Conservation (phyloP, 2,329 filamentous ascomycete species). For the Fusarium praegraminearum region DNA sequence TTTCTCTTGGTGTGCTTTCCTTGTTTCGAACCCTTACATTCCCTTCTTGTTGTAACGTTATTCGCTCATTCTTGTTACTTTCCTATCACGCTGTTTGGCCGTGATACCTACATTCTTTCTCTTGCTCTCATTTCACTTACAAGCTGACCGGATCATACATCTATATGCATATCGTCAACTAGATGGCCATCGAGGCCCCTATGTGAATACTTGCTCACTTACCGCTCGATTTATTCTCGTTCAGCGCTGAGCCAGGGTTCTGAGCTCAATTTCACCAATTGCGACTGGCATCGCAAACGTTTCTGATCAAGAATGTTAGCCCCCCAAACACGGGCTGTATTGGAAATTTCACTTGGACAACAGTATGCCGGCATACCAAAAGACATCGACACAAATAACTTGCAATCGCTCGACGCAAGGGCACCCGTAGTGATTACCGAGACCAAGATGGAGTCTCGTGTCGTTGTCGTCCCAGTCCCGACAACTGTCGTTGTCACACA, state of each 20-base stretch:
- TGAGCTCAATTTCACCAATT: constrained; percentile 25
- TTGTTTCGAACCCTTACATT: constrained; percentile 37
- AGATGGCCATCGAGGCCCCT: constrained; percentile 45
- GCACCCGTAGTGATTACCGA: constrained; percentile 31
- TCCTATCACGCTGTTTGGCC: constrained; percentile 17
- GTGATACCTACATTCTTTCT: constrained; percentile 28
- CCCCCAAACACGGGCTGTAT: constrained; percentile 61
- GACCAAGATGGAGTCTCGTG: constrained; percentile 36
- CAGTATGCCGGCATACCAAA: constrained; percentile 67
- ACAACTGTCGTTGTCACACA: constrained; percentile 36
- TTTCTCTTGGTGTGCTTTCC: constrained; percentile 34
- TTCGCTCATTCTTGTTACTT: constrained; percentile 32
- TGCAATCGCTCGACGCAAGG: constrained; percentile 31
- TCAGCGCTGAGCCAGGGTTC: constrained; percentile 29
- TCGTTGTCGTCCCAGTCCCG: constrained; percentile 31
- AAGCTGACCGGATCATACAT: constrained; percentile 45
- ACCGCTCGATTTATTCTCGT: constrained; percentile 19
- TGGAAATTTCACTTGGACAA: constrained; percentile 63
- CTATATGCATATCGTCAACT: constrained; percentile 44
- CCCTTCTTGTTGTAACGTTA: constrained; percentile 14
- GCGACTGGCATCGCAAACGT: constrained; percentile 55
- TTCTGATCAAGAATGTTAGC: constrained; percentile 48
- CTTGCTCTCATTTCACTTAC: constrained; percentile 25
- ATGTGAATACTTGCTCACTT: constrained; percentile 37
- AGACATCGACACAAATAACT: constrained; percentile 35